Evolutionary conservation across 805 yeast genomes (phyloP), one percentile per base, ranked within the genome.

Genomic region (Pichia membranifaciens): DNA sequence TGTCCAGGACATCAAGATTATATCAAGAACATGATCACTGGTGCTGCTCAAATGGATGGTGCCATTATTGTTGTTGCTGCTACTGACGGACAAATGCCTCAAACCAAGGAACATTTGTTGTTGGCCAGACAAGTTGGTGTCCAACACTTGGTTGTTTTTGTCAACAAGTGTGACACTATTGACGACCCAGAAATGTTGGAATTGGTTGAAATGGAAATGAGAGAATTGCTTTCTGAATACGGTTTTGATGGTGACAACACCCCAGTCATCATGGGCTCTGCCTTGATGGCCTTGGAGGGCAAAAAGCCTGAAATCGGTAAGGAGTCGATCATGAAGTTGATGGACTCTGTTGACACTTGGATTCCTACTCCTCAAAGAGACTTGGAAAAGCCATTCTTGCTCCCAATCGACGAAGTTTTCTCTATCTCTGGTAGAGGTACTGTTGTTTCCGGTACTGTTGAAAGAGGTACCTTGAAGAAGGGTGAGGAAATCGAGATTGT

Each of bases 21-120:
- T 74, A 91, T 91, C 73, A 91, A 91, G 78, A 91, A 91, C 73
- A 91, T 91, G 98, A 91, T 91, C 70, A 88, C 96, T 58, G 98
- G 98, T 83, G 97, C 98, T 62, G 96, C 98, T 62, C 96, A 91
- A 71, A 90, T 90, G 97, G 98, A 91, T 71, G 97, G 98, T 78
- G 98, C 97, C 58, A 90, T 91, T 61, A 91, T 91, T 74, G 98
- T 91, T 53, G 98, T 93, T 70, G 99, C 98, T 64, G 99, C 99
- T 54, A 77, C 96, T 49, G 99, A 93, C 66, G 99, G 99, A 65
- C 96, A 89, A 75, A 93, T 91, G 98, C 98, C 97, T 66, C 99
- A 93, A 77, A 93, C 99, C 59, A 87, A 98, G 77, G 99, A 93
- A 76, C 99, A 93, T 75, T 78, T 93, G 75, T 75, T 93, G 71